Base-by-base conservation (phyloP, 768 basidiomycete genomes). In the Xanthoconium purpureum region DNA sequence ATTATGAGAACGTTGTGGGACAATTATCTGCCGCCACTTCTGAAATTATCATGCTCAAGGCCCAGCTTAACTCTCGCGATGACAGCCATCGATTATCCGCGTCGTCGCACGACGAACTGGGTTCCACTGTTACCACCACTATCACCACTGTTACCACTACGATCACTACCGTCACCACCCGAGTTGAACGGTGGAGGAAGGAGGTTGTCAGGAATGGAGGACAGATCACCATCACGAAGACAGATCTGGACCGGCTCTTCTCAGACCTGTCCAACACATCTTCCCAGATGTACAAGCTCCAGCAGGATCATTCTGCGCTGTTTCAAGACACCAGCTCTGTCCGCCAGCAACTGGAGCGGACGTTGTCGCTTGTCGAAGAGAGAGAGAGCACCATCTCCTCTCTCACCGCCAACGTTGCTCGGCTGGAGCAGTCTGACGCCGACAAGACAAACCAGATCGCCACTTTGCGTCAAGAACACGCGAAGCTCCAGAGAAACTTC, bases 181-280 rank as follows among this genome's bases (percentile, higher is more conserved):
- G 24, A 15, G 38, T 60, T 12, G 36, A 54, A 4, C 29, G 15
- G 2, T 54, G 52, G 46, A 33, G 11, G 32, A 12, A 35, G 9
- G 12, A 12, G 12, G 33, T 35, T 35, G 33, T 35, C 33, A 12
- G 53, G 17, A 12, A 24, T 24, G 4, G 6, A 12, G 33, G 33
- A 35, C 33, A 35, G 6, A 8, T 49, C 30, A 50, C 15, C 14
- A 50, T 60, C 52, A 50, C 52, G 17, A 18, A 3, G 43, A 37
- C 29, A 17, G 57, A 60, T 7, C 39, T 60, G 24, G 52, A 59
- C 11, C 48, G 40, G 8, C 29, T 60, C 48, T 50, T 49, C 28
- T 44, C n/a, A 9, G 38, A 55, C 3, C 15, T 61, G 5, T 48
- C 60, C 33, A 20, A 13, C 13, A 49, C 60, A 2, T 44, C 50